Conservation (phyloP, 2,329 filamentous ascomycete species). For the Trichoderma semiorbis region DNA sequence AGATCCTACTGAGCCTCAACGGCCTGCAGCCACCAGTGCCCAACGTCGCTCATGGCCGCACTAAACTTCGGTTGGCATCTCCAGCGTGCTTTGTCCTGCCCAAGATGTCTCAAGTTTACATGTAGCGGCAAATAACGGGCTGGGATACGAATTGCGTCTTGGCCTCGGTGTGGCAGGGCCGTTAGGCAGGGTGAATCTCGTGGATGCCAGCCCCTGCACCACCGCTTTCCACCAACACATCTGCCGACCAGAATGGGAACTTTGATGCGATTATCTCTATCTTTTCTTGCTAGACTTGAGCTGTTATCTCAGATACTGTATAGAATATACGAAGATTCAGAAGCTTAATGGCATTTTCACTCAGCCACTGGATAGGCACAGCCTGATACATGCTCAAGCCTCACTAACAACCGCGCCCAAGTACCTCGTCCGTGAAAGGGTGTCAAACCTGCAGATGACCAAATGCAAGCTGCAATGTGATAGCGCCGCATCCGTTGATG, state of each 20-base stretch:
- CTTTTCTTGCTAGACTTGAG: neutral
- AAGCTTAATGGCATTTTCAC: neutral
- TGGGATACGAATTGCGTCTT: neutral
- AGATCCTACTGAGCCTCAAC: conserved; percentile 11
- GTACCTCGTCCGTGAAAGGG: neutral
- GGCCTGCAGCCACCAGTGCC: neutral
- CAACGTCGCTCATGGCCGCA: neutral
- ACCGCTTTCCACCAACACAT: neutral
- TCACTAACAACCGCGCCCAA: neutral
- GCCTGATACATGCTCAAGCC: neutral
- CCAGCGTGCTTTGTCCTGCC: neutral
- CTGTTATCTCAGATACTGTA: neutral
- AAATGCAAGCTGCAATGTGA: neutral
- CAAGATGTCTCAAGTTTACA: neutral
- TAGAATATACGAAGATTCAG: neutral
- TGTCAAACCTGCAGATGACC: conserved; percentile 3
- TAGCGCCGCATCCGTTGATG: neutral
- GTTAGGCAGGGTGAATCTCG: neutral
- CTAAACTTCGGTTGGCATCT: neutral
- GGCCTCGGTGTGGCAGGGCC: neutral
- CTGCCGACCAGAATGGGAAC: neutral
- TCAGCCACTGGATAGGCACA: neutral
- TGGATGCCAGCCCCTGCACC: neutral
- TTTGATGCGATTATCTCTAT: neutral
- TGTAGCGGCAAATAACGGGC: conserved; percentile 3